Percentiles rank a stretch among this genome's conserved stretches.
Conservation (phyloP, 1,284 basidiomycete species). For the Trametes hirsuta region DNA sequence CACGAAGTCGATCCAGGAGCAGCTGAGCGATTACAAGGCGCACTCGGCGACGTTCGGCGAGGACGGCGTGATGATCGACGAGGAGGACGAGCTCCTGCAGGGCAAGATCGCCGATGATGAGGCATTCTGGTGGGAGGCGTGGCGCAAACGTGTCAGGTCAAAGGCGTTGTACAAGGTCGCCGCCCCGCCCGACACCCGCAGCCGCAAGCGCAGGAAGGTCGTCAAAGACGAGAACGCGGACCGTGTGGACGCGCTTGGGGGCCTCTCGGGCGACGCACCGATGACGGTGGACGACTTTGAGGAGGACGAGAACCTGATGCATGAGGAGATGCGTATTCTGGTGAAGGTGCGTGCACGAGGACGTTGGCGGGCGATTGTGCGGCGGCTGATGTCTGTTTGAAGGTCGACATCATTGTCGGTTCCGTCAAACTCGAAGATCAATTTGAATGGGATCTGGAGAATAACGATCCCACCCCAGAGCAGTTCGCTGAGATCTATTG, state of each 20-base stretch:
- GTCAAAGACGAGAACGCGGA: conserved; percentile 33
- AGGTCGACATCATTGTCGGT: conserved; percentile 97
- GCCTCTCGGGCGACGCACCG: conserved; percentile 19
- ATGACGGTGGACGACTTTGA: conserved; percentile 38
- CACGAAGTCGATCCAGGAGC: conserved; percentile 85
- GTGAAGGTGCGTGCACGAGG: conserved; percentile 64
- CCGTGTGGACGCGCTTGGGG: conserved; percentile 9
- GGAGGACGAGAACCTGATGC: conserved; percentile 58
- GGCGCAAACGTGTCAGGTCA: conserved; percentile 58
- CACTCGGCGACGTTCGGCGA: conserved; percentile 50
- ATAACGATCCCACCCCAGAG: conserved; percentile 82
- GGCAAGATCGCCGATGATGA: conserved; percentile 58
- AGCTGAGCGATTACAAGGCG: conserved; percentile 79
- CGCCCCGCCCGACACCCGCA: conserved; percentile 28
- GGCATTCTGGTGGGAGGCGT: conserved; percentile 70
- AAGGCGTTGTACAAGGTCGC: conserved; percentile 35
- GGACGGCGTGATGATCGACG: conserved; percentile 37
- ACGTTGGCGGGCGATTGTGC: not conserved
- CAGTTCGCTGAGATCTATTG: conserved; percentile 90
- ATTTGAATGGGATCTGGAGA: conserved; percentile 97
- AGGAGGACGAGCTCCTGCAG: conserved; percentile 37
- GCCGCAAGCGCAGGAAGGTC: conserved; percentile 41
- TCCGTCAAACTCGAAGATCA: conserved; percentile 94
- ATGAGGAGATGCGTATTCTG: conserved; percentile 87
- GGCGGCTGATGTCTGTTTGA: conserved; percentile 23